These are phyloP conservation scores for Kingdonia uniflora DNA, from an alignment of 164 flowering plant genomes.

Conservation along the genomic window DNA sequence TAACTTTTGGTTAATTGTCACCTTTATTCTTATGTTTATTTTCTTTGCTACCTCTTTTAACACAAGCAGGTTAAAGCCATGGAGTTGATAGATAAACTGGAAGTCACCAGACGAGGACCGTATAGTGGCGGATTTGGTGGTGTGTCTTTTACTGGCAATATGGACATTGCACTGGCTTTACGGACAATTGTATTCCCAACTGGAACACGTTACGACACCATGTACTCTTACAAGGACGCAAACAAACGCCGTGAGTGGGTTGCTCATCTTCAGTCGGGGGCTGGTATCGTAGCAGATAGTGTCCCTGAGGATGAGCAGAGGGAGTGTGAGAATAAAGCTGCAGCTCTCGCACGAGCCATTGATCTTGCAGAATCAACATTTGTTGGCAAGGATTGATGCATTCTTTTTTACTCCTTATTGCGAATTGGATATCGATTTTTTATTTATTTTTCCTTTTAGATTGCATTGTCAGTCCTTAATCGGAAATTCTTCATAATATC, in stretches of 20 bases:
- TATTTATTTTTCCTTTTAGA: no score
- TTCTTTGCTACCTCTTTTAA: background rate
- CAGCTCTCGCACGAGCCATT: slow-evolving; percentile 81
- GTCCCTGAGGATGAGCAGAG: slow-evolving; percentile 68
- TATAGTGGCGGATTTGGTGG: slow-evolving; percentile 95
- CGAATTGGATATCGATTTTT: no score
- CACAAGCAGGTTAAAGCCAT: slow-evolving; percentile 76
- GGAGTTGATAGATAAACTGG: slow-evolving; percentile 83
- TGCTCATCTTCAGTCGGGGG: slow-evolving; percentile 90
- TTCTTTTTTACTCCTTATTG: background rate
- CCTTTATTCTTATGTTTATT: background rate
- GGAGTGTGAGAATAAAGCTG: slow-evolving; percentile 89
- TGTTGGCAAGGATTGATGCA: slow-evolving; percentile 18
- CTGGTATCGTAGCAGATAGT: slow-evolving; percentile 87
- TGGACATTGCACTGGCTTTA: slow-evolving; percentile 85
- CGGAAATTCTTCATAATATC: no score
- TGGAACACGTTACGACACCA: slow-evolving; percentile 45
- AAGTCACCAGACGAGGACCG: slow-evolving; percentile 74
- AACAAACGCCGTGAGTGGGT: slow-evolving; percentile 72
- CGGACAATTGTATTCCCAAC: slow-evolving; percentile 89
- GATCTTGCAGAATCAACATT: slow-evolving; percentile 90
- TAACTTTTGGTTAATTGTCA: no score
- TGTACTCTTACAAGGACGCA: slow-evolving; percentile 71
- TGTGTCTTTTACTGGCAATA: slow-evolving; percentile 70
- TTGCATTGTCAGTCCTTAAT: no score